A percentile compares a stretch with the other conserved stretches of the same genome.
Conservation (phyloP, 2,329 filamentous ascomycete genomes). For the Lecanicillium sp. region DNA sequence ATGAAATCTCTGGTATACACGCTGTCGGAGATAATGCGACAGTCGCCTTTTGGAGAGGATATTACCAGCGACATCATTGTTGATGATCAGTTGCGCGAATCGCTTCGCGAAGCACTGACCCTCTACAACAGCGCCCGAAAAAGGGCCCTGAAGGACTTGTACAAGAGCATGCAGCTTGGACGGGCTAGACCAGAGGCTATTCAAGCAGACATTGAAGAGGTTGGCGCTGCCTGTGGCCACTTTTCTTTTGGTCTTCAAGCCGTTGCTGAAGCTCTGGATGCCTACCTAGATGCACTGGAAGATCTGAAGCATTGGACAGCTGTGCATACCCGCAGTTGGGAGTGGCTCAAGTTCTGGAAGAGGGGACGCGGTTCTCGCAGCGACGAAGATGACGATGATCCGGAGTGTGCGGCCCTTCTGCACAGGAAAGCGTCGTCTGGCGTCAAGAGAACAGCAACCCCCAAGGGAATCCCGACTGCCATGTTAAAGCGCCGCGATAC, state of each 20-base stretch:
- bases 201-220: slow-evolving; percentile 92
- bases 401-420: slow-evolving; percentile 35
- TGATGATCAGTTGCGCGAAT: slow-evolving; percentile 73
- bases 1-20: slow-evolving; percentile 96
- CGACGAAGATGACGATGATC: slow-evolving; percentile 22
- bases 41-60: slow-evolving; percentile 69
- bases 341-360: slow-evolving; percentile 79
- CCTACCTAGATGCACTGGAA: slow-evolving; percentile 76
- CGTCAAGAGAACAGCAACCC: slow-evolving; percentile 46
- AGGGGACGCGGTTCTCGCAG: slow-evolving; percentile 10
- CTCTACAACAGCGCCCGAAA: slow-evolving; percentile 72
- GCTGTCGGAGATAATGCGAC: slow-evolving; percentile 77
- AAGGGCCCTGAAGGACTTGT: slow-evolving; percentile 70
- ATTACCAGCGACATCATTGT: slow-evolving; percentile 63
- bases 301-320: slow-evolving; percentile 70
- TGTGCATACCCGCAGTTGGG: slow-evolving; percentile 60
- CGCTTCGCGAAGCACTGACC: slow-evolving; percentile 70
- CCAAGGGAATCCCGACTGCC: slow-evolving; percentile 46
- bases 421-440: slow-evolving; percentile 32
- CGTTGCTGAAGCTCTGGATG: slow-evolving; percentile 82
- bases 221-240: slow-evolving; percentile 94
- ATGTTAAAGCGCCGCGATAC: slow-evolving; percentile 46
- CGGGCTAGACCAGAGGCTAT: slow-evolving; percentile 63
- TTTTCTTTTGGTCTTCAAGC: slow-evolving; percentile 89
- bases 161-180: slow-evolving; percentile 68